phyloP scores from a whole-genome alignment of 1,139 yeast species.

The Blastobotrys proliferans region DNA sequence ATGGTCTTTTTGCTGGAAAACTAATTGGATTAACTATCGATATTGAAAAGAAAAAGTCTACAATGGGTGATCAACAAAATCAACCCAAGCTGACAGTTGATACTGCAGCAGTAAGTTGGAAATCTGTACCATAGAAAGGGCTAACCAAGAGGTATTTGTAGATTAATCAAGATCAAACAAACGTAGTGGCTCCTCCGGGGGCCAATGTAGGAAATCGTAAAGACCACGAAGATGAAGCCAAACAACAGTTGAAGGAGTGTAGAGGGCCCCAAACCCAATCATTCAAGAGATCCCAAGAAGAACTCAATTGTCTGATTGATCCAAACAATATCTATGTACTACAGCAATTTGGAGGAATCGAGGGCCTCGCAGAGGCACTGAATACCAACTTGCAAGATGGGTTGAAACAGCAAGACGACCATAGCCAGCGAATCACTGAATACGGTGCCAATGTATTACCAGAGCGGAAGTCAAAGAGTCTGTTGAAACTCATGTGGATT shows the following conservation, averaged over 20 bases:
- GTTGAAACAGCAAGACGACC: slow-evolving; percentile 24
- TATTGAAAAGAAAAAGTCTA: too few relatives aligned
- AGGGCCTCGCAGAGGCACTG: slow-evolving; percentile 30
- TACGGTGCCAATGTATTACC: slow-evolving; percentile 77
- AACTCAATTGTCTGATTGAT: slow-evolving; percentile 37
- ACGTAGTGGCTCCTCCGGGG: too few relatives aligned
- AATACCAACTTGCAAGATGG: slow-evolving; percentile 33
- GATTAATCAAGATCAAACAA: too few relatives aligned
- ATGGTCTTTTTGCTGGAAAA: too few relatives aligned
- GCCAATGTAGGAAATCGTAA: too few relatives aligned
- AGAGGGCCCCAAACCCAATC: background rate
- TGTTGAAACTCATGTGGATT: slow-evolving; percentile 65
- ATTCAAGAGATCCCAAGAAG: slow-evolving; percentile 29
- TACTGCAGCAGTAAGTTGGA: too few relatives aligned
- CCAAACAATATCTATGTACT: slow-evolving; percentile 40
- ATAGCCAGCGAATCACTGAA: slow-evolving; percentile 36
- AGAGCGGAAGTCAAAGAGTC: slow-evolving; percentile 59
- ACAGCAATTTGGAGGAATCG: slow-evolving; percentile 29
- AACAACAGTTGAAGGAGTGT: slow-evolving; percentile 7
- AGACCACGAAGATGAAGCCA: slow-evolving; percentile 7
- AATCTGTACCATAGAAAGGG: too few relatives aligned
- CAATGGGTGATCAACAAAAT: too few relatives aligned
- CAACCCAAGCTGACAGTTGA: too few relatives aligned
- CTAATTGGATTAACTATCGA: too few relatives aligned
- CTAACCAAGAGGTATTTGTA: too few relatives aligned